phyloP scores from a whole-genome alignment of 2,329 filamentous ascomycete species.

The Aspergillus transmontanensis region DNA sequence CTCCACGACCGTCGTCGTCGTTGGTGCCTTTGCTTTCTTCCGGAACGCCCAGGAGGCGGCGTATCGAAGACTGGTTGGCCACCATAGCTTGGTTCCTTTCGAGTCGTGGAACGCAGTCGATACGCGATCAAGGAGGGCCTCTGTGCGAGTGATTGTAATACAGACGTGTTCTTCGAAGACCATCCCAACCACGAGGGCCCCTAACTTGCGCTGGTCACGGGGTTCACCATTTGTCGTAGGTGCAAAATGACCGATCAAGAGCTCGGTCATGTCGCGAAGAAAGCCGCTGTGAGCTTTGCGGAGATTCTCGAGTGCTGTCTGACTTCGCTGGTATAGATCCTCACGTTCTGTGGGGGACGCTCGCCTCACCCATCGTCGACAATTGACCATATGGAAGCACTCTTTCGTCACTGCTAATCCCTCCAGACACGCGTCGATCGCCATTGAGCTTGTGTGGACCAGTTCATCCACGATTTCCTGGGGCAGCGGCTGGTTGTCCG shows the following conservation, averaged over 20 bases:
- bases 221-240: constrained; percentile 1
- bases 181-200: constrained; percentile 51
- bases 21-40: constrained; percentile 27
- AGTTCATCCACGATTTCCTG: constrained; percentile 38
- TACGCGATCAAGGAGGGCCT: constrained; percentile 40
- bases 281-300: constrained; percentile 26
- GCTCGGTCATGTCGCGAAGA: constrained; percentile 42
- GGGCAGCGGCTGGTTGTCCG: constrained; percentile 38
- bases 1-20: constrained; percentile 16
- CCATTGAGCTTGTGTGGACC: constrained; percentile 26
- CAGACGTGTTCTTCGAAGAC: constrained; percentile 51
- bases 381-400: constrained; percentile 34
- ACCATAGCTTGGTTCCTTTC: constrained; percentile 44
- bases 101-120: constrained; percentile 40
- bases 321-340: constrained; percentile 24
- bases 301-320: constrained; percentile 28
- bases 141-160: constrained; percentile 9
- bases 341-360: constrained; percentile 23
- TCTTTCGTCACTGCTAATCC: constrained; percentile 25
- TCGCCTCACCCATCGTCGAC: constrained; percentile 30
- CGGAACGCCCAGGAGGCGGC: constrained; percentile 44
- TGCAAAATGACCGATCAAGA: constrained; percentile 33
- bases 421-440: constrained; percentile 32
- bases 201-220: constrained; percentile 31
- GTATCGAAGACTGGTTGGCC: constrained; percentile 45